Evolutionary conservation across 768 basidiomycete genomes (phyloP).

Genomic region (Pleurotus sapidus): DNA sequence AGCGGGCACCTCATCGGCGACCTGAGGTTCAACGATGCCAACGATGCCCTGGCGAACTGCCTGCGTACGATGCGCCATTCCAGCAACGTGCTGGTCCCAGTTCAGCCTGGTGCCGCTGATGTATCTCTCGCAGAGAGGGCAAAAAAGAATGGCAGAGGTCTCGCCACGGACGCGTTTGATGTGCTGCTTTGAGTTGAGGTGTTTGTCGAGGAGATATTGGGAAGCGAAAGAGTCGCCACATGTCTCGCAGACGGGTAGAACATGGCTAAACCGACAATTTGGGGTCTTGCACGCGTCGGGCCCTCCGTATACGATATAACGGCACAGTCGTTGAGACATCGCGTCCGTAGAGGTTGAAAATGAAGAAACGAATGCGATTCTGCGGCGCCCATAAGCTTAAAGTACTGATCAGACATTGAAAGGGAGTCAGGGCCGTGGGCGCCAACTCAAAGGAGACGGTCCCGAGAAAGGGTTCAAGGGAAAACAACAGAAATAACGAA

Average conservation of each 20-base stretch:
- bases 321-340: background rate
- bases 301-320: background rate
- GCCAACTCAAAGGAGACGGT: no score
- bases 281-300: background rate
- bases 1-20: constrained; percentile 15
- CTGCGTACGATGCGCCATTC: constrained; percentile 14
- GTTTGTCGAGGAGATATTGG: constrained; percentile 18
- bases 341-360: background rate
- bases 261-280: background rate
- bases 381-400: no score
- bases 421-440: no score
- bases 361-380: no score
- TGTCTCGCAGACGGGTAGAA: constrained; percentile 1
- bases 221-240: constrained; percentile 33
- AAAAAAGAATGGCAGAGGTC: constrained; percentile 16
- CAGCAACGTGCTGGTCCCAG: constrained; percentile 24
- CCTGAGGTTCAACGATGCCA: constrained; percentile 28
- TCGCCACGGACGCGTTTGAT: constrained; percentile 21
- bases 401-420: no score
- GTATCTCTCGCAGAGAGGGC: constrained; percentile 28
- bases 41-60: constrained; percentile 17
- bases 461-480: no score
- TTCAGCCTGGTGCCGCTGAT: constrained; percentile 11
- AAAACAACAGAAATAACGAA: no score
- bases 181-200: constrained; percentile 30